phyloP scores from a whole-genome alignment of 257 asterid genomes.

The Nicotiana tomentosiformis region DNA sequence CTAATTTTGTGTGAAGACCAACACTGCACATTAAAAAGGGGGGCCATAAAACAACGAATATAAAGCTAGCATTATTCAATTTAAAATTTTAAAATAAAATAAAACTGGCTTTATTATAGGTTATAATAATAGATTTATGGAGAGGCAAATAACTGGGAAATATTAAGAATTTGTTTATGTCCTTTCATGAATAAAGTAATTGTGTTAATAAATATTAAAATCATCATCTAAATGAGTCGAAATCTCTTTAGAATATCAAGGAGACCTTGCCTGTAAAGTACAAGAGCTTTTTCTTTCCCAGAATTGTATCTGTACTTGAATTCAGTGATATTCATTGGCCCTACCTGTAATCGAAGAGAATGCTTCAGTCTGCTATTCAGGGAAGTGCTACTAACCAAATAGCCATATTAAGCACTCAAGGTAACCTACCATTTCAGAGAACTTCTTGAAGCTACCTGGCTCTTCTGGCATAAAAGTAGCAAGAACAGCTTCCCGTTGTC shows the following conservation, averaged over 20 bases:
- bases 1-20: slow-evolving; percentile 72
- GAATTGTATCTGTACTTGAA: slow-evolving; percentile 74
- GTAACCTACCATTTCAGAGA: slow-evolving; percentile 63
- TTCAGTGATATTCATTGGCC: slow-evolving; percentile 83
- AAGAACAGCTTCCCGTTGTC: slow-evolving; percentile 82
- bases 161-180: background rate
- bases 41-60: background rate
- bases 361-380: slow-evolving; percentile 2
- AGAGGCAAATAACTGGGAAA: slow-evolving; percentile 4
- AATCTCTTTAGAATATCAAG: slow-evolving; percentile 9
- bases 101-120: background rate
- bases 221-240: background rate
- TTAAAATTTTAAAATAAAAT: background rate
- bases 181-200: background rate
- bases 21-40: slow-evolving; percentile 42
- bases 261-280: slow-evolving; percentile 65
- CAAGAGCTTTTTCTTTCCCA: slow-evolving; percentile 59
- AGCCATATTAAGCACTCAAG: background rate
- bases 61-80: background rate
- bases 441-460: slow-evolving; percentile 64
- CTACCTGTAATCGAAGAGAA: slow-evolving; percentile 47
- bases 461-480: slow-evolving; percentile 81
- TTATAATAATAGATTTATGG: background rate
- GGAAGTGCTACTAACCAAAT: background rate
- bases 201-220: background rate